Conservation (phyloP, 1,284 basidiomycete species). For the Agroathelia rolfsii region DNA sequence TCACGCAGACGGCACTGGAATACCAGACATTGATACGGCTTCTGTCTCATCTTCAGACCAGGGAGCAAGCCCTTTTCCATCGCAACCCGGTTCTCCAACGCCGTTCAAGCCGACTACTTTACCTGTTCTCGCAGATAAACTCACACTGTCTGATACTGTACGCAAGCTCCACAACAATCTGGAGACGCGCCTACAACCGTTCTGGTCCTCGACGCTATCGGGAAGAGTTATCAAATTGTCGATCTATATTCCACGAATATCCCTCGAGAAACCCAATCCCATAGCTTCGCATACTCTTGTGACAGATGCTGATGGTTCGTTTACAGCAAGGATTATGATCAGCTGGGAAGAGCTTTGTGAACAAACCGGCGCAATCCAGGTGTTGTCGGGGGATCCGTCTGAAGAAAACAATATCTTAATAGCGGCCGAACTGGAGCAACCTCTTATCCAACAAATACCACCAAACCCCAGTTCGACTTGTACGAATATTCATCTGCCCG, state of each 20-base stretch:
- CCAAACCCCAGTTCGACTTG: no score
- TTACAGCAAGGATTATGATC: slow-evolving; percentile 51
- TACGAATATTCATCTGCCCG: slow-evolving; percentile 19
- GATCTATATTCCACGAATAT: slow-evolving; percentile 31
- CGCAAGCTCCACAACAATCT: slow-evolving; percentile 62
- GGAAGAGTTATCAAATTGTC: slow-evolving; percentile 49
- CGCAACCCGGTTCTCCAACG: slow-evolving; percentile 6
- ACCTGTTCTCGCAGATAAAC: slow-evolving; percentile 22
- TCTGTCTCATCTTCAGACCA: slow-evolving; percentile 13
- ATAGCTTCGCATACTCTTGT: slow-evolving; percentile 38
- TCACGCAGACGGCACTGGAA: slow-evolving; percentile 16
- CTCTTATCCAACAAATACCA: no score
- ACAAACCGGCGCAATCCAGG: slow-evolving; percentile 45
- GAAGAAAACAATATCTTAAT: slow-evolving; percentile 51
- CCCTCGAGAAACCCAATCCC: slow-evolving; percentile 29
- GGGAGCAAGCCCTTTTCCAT: slow-evolving; percentile 6
- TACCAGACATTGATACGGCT: slow-evolving; percentile 6
- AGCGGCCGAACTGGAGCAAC: slow-evolving; percentile 37
- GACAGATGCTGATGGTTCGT: slow-evolving; percentile 63
- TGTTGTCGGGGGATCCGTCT: slow-evolving; percentile 43
- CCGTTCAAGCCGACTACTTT: slow-evolving; percentile 8
- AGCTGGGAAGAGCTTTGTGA: slow-evolving; percentile 59
- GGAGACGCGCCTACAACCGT: slow-evolving; percentile 62
- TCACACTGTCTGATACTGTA: no score
- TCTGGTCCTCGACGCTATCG: slow-evolving; percentile 64